Evolutionary conservation across 169 alveolate species (phyloP), one percentile per base, ranked within the genome.

Genomic region (Besnoitia besnoiti): DNA sequence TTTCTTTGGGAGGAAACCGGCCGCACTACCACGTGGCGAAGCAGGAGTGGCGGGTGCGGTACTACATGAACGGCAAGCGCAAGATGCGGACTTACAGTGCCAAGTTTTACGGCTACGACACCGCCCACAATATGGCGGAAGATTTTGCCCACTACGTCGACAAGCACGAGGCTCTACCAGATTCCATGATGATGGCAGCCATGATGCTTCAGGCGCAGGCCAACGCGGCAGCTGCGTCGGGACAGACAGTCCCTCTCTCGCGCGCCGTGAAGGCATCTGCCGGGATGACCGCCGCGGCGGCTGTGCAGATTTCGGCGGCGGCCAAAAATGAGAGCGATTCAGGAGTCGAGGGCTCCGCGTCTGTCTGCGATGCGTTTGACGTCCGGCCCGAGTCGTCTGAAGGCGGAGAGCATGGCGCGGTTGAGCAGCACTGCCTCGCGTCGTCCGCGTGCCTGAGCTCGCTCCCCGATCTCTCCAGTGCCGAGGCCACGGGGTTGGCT

Each of bases 41-140:
- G 75, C 92, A 88, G 61, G 92, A 88, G 92, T 88, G 92, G 92
- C 50, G 92, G 35, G 92, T 73, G 50, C 40, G 87, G 47, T 88
- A 88, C 73, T 67, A 88, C 85, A 40, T 67, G 92, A 46, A 47
- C 50, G 92, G 92, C 37, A 62, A 88, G 51, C 39, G 92, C 14
- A 39, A 61, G 73, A 88, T 88, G 92, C 2, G 87, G 85, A 88
- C 92, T 0, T 88, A 67, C 92, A 67, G 87, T n/a, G 92, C 92
- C 42, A 62, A 73, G 30, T 67, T 67, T 39, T 88, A 67, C 49
- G 92, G 92, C n/a, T 88, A 67, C 50, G 87, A 88, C 5, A 42
- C 92, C 33, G 92, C 92, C 35, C 85, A 88, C 42, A n/a, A 19
- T 0, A 19, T 62, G 85, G 92, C 92, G 24, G 47, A n/a, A 51